Evolutionary conservation across 768 basidiomycete species (phyloP), one percentile per base, ranked within the genome.

Genomic region (Sutorius australiensis): DNA sequence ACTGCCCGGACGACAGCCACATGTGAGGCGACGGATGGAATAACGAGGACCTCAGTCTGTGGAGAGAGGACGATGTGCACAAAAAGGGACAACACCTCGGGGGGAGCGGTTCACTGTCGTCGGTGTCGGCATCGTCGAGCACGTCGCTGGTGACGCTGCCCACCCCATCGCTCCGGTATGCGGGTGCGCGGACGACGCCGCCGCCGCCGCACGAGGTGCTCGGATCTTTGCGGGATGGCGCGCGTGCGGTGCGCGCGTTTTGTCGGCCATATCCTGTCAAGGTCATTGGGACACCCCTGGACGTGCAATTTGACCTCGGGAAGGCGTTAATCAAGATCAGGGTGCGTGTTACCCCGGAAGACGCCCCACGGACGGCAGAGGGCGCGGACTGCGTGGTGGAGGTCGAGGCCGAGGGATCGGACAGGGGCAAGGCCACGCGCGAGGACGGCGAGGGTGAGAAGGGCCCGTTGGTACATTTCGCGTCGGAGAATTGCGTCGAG

Each of bases 1-100:
- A 95, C 66, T 87, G 87, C 54, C 75, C 88, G 0, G 89, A 95
- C 60, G 86, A 85, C 63, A 77, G 76, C 24, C 92, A 98, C 64
- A 74, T 81, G 64, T 97, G 90, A 90, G 93, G 95, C 13, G 95
- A 99, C 70, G 86, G 86, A 1, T 99, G 95, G 95, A 95, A 98
- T 67, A 82, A 90, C 72, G 95, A 99, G 72, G 95, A 98, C 72
- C 68, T 98, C 53, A 92, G 89, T 58, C 56, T 98, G 13, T 98
- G 90, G 90, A 87, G 86, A 59, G 59, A 69, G 4, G 90, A 93
- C 58, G 94, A 98, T 66, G 56, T 83, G 55, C 66, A 5, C 5
- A n/a, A 11, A 21, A 19, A 30, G 31, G 8, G 16, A 9, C 13
- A 6, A 1, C 8, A 4, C 5, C 2, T 2, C 6, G 21, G 27